phyloP scores from a whole-genome alignment of 2,329 filamentous ascomycete species.

The Purpureocillium lavendulum region DNA sequence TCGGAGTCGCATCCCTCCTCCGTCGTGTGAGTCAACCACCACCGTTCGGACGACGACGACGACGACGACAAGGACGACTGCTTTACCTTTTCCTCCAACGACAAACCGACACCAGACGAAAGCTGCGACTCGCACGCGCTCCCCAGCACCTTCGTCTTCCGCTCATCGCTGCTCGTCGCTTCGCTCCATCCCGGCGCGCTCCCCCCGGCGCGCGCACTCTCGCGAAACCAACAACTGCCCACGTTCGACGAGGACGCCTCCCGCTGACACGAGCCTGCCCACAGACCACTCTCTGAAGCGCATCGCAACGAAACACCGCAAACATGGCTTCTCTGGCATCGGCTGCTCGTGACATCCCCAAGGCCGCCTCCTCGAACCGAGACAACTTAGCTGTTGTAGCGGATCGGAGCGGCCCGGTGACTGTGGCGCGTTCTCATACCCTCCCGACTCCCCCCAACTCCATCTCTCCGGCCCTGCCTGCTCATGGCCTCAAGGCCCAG shows the following conservation, averaged over 20 bases:
- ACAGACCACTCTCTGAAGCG: slow-evolving; percentile 39
- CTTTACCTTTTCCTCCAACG: too few relatives aligned
- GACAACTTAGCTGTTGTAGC: slow-evolving; percentile 68
- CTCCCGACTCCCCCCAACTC: slow-evolving; percentile 92
- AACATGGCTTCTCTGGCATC: slow-evolving; percentile 58
- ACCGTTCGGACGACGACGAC: neutral
- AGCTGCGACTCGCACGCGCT: too few relatives aligned
- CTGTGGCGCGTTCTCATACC: slow-evolving; percentile 51
- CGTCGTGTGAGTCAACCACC: slow-evolving; percentile 11
- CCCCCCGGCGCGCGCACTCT: too few relatives aligned
- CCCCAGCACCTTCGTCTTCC: too few relatives aligned
- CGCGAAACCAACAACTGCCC: too few relatives aligned
- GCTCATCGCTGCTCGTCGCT: too few relatives aligned
- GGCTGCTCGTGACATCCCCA: slow-evolving; percentile 60
- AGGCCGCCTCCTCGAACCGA: slow-evolving; percentile 47
- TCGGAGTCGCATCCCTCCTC: slow-evolving; percentile 1
- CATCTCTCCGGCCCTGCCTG: slow-evolving; percentile 79
- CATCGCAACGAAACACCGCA: slow-evolving; percentile 21
- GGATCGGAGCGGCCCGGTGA: slow-evolving; percentile 53
- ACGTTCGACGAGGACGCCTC: neutral
- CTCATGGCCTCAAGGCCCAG: slow-evolving; percentile 68
- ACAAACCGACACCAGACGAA: slow-evolving; percentile 3
- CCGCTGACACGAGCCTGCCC: neutral
- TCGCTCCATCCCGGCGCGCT: too few relatives aligned
- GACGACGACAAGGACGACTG: neutral